These are phyloP conservation scores for Blastomyces emzantsi DNA, from an alignment of 2,329 filamentous ascomycete genomes.

Conservation along the genomic window DNA sequence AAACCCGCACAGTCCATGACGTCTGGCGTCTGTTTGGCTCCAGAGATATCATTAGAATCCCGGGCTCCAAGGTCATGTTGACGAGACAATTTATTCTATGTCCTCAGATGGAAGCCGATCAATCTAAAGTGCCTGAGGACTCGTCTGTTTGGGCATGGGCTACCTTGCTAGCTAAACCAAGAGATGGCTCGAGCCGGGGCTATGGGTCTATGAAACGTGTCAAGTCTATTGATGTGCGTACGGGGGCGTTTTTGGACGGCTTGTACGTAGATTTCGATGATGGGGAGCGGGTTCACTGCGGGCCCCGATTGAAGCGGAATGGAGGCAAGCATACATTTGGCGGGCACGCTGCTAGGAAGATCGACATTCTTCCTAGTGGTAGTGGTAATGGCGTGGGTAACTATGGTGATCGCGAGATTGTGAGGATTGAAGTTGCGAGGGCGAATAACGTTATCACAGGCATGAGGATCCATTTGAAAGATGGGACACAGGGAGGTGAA, in stretches of 20 bases:
- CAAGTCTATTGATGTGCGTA: conserved; percentile 36
- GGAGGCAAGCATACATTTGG: conserved; percentile 27
- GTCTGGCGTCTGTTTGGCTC: conserved; percentile 29
- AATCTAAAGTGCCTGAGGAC: background rate
- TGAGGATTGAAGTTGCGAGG: conserved; percentile 24
- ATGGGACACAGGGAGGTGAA: conserved; percentile 18
- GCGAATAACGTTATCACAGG: conserved; percentile 20
- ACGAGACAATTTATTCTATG: conserved; percentile 29
- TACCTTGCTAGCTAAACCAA: background rate
- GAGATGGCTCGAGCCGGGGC: background rate
- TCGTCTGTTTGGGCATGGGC: background rate
- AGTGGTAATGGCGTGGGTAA: background rate
- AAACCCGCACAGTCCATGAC: conserved; percentile 22
- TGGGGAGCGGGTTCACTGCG: conserved; percentile 37
- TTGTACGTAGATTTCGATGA: conserved; percentile 40
- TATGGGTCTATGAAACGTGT: background rate
- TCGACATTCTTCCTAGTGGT: conserved; percentile 17
- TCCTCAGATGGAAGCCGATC: background rate
- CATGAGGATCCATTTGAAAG: conserved; percentile 25
- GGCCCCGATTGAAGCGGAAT: conserved; percentile 23
- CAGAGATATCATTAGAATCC: conserved; percentile 30
- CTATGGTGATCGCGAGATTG: conserved; percentile 23
- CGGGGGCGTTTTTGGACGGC: conserved; percentile 39
- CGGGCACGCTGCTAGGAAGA: conserved; percentile 24
- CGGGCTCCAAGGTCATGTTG: conserved; percentile 32